A percentile compares a stretch with the other conserved stretches of the same genome.
phyloP scores from a whole-genome alignment of 768 basidiomycete genomes.

The Krasilnikovozyma curviuscula region DNA sequence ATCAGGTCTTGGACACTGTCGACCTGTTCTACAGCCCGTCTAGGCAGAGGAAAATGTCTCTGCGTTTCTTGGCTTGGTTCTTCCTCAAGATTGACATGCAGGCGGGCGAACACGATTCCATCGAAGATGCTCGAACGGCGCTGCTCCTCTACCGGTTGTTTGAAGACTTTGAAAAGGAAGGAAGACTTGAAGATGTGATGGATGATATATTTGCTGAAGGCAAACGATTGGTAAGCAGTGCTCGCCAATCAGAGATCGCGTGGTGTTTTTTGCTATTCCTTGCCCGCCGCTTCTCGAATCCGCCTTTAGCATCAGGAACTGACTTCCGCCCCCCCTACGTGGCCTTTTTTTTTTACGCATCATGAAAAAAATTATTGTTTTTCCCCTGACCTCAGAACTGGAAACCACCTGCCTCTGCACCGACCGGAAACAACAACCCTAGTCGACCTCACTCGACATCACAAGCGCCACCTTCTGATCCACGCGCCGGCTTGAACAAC shows the following conservation, averaged over 20 bases:
- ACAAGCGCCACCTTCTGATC: too few relatives aligned
- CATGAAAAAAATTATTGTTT: background rate
- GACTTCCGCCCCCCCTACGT: too few relatives aligned
- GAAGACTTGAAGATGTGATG: constrained; percentile 65
- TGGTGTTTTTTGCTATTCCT: background rate
- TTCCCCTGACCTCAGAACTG: constrained; percentile 1
- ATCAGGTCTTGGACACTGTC: constrained; percentile 91
- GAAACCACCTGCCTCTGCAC: constrained; percentile 6
- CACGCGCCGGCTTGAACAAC: too few relatives aligned
- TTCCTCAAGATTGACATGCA: constrained; percentile 83
- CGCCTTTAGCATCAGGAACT: background rate
- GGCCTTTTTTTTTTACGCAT: too few relatives aligned
- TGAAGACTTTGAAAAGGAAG: constrained; percentile 42
- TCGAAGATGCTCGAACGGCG: constrained; percentile 35
- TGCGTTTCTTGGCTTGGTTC: constrained; percentile 87
- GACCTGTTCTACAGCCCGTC: constrained; percentile 74
- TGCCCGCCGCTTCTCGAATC: background rate
- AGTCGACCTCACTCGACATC: too few relatives aligned
- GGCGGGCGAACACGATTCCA: constrained; percentile 79
- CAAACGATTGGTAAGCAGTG: constrained; percentile 24
- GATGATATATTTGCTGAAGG: constrained; percentile 37
- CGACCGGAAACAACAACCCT: too few relatives aligned
- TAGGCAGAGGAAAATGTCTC: constrained; percentile 68
- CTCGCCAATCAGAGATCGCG: too few relatives aligned
- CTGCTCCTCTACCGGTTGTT: constrained; percentile 7